Percentiles rank a stretch among this genome's conserved stretches.
These are phyloP conservation scores for Protomyces lactucae-debilis DNA, from an alignment of 1,139 yeast species.

Conservation along the genomic window DNA sequence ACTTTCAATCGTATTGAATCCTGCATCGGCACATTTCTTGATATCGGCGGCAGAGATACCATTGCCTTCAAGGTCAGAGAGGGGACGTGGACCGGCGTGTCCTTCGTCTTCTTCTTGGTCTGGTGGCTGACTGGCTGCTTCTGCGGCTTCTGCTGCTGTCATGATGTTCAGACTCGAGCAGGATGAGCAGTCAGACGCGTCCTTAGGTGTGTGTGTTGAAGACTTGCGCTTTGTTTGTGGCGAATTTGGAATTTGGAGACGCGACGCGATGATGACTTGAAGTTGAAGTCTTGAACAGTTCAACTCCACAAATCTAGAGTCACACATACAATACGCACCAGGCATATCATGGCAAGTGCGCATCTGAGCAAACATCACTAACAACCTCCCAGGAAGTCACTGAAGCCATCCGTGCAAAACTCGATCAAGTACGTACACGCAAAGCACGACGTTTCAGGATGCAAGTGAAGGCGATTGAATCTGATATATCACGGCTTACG, in stretches of 20 bases:
- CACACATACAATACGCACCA: no score
- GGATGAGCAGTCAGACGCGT: background rate
- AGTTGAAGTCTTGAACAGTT: no score
- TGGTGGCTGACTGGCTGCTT: background rate
- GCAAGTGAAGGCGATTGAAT: background rate
- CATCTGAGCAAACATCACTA: background rate
- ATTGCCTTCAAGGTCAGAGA: slow-evolving; percentile 49
- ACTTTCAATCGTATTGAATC: slow-evolving; percentile 42
- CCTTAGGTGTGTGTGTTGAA: background rate
- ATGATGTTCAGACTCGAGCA: background rate
- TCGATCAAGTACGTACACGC: background rate
- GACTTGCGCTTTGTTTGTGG: background rate
- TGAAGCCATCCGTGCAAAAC: background rate
- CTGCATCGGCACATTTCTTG: slow-evolving; percentile 73
- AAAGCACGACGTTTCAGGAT: background rate
- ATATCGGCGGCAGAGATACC: slow-evolving; percentile 81
- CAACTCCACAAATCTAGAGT: no score
- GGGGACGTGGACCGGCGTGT: slow-evolving; percentile 33
- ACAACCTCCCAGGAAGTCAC: background rate
- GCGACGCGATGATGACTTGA: background rate
- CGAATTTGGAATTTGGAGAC: background rate
- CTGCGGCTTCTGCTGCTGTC: background rate
- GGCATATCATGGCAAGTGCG: background rate
- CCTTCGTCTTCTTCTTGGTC: slow-evolving; percentile 30
- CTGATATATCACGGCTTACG: background rate